phyloP scores from a whole-genome alignment of 83 land plant species.

The Picea abies region DNA sequence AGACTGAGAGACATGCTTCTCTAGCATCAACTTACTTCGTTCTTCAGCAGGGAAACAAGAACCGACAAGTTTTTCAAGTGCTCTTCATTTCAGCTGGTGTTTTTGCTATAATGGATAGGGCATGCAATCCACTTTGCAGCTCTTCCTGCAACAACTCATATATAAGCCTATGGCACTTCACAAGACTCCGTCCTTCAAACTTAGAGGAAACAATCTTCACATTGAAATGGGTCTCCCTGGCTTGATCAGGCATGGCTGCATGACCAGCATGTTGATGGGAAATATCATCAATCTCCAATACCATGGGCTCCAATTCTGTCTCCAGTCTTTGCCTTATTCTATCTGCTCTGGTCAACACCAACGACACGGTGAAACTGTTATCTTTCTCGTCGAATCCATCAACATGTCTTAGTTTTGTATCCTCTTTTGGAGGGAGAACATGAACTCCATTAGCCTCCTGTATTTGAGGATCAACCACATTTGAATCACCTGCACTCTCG shows the following conservation, averaged over 20 bases:
- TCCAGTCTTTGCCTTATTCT: slow-evolving; percentile 59
- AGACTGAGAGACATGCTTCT: too few species aligned
- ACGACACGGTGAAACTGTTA: too few species aligned
- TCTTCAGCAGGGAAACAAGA: too few species aligned
- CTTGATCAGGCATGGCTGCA: slow-evolving; percentile 48
- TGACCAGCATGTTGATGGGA: slow-evolving; percentile 93
- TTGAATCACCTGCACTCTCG: too few species aligned
- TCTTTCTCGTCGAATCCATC: too few species aligned
- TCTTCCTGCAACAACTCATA: slow-evolving; percentile 74
- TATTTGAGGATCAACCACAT: too few species aligned
- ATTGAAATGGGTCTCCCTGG: slow-evolving; percentile 85
- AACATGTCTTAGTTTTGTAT: too few species aligned
- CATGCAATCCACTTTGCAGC: slow-evolving; percentile 75
- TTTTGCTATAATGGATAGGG: slow-evolving; percentile 80
- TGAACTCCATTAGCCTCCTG: too few species aligned
- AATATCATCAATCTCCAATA: slow-evolving; percentile 75
- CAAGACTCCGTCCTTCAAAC: slow-evolving; percentile 75
- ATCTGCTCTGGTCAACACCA: slow-evolving; percentile 29
- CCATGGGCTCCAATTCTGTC: slow-evolving; percentile 49
- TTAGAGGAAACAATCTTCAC: slow-evolving; percentile 60
- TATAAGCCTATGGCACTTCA: slow-evolving; percentile 79
- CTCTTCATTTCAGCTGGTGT: slow-evolving; percentile 63
- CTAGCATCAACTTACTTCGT: too few species aligned
- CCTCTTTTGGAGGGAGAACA: too few species aligned
- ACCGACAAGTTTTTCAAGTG: too few species aligned